Conservation (phyloP, 345 rosid genomes). For the Eucalyptus shirleyi region DNA sequence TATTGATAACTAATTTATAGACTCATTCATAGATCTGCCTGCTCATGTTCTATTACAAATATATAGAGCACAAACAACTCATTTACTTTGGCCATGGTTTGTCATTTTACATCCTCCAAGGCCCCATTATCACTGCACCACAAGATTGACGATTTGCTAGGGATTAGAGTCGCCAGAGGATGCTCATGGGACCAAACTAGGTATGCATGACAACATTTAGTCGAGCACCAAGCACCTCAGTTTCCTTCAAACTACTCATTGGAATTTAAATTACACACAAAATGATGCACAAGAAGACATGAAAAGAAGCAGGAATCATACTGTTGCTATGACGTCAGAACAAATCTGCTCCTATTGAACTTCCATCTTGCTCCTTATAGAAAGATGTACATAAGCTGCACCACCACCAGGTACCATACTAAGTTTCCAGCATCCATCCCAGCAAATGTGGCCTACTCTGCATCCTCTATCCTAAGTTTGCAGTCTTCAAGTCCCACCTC, state of each 20-base stretch:
- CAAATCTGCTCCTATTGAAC: constrained; percentile 2
- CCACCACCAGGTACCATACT: neutral
- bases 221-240: neutral
- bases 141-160: neutral
- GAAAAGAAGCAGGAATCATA: neutral
- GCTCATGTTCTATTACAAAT: neutral
- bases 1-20: neutral
- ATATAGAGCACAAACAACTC: neutral
- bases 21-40: neutral
- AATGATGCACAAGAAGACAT: neutral
- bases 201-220: neutral
- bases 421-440: neutral
- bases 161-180: neutral
- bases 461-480: neutral
- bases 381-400: neutral
- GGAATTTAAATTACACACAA: neutral
- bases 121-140: neutral
- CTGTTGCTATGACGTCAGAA: neutral
- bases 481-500: neutral
- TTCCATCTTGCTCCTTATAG: neutral
- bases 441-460: neutral
- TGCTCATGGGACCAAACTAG: neutral
- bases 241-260: neutral
- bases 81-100: neutral
- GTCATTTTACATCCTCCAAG: neutral